These are phyloP conservation scores for Retiboletus flavoniger DNA, from an alignment of 1,284 basidiomycete species.

Conservation along the genomic window DNA sequence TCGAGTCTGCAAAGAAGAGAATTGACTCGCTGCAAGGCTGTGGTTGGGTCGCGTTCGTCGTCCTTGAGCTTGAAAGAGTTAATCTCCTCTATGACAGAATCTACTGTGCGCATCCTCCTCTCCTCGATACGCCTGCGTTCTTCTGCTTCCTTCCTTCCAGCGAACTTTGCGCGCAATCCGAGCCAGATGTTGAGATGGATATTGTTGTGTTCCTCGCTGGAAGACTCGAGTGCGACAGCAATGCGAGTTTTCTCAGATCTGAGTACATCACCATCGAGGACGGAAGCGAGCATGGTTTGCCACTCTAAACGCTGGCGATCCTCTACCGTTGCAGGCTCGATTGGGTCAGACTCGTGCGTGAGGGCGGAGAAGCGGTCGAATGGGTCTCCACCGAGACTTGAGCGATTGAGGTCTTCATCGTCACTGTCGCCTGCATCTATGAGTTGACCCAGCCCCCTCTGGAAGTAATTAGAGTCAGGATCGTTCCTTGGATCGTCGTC, in stretches of 20 bases:
- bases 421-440: conserved; percentile 73
- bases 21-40: conserved; percentile 71
- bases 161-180: conserved; percentile 83
- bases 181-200: conserved; percentile 79
- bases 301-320: conserved; percentile 87
- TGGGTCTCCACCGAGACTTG: conserved; percentile 43
- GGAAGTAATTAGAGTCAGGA: conserved; percentile 73
- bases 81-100: conserved; percentile 82
- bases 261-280: conserved; percentile 89
- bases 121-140: conserved; percentile 84
- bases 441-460: conserved; percentile 67
- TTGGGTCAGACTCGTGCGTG: conserved; percentile 57
- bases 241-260: conserved; percentile 92
- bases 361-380: conserved; percentile 54
- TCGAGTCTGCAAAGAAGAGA: conserved; percentile 78
- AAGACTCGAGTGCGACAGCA: conserved; percentile 66
- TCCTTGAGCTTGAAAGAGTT: conserved; percentile 63
- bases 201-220: conserved; percentile 68
- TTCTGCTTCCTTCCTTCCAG: conserved; percentile 78
- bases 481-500: conserved; percentile 69
- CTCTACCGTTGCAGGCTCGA: conserved; percentile 63
- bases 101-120: conserved; percentile 76
- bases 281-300: conserved; percentile 92
- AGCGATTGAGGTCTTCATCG: conserved; percentile 60
- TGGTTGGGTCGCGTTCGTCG: conserved; percentile 43